phyloP scores from a whole-genome alignment of 2,329 filamentous ascomycete genomes.

The Sclerotinia sclerotiorum region DNA sequence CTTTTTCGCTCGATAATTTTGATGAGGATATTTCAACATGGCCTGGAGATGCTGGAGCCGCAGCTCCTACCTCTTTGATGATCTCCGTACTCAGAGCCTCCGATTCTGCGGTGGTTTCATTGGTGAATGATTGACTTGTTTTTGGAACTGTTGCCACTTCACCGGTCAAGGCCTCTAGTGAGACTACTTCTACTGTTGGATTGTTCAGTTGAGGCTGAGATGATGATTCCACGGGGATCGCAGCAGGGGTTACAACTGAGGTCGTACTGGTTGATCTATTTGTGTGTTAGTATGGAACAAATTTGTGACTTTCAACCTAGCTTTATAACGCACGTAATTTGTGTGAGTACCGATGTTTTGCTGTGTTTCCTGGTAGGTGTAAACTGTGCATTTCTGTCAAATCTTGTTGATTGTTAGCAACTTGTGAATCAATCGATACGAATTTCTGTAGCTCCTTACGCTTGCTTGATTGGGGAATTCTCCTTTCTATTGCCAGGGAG shows the following conservation, averaged over 20 bases:
- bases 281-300: constrained; percentile 3
- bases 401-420: not conserved
- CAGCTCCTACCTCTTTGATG: not conserved
- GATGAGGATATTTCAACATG: not conserved
- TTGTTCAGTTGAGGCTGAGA: not conserved
- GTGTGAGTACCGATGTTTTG: constrained; percentile 16
- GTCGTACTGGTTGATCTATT: constrained; percentile 17
- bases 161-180: not conserved
- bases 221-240: constrained; percentile 5
- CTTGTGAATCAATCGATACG: not conserved
- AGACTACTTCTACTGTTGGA: not conserved
- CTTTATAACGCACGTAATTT: constrained; percentile 23
- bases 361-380: constrained; percentile 21
- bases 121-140: not conserved
- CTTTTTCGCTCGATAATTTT: not conserved
- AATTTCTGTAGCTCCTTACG: not conserved
- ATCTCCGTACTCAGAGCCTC: not conserved
- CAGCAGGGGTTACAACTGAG: constrained; percentile 10
- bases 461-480: constrained; percentile 16
- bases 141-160: not conserved
- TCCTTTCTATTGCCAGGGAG: constrained; percentile 17
- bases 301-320: not conserved
- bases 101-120: not conserved
- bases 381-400: not conserved
- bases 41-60: not conserved